Percentiles rank a stretch among this genome's conserved stretches.
phyloP scores from a whole-genome alignment of 2,329 filamentous ascomycete genomes.

The Periconia macrospinosa region DNA sequence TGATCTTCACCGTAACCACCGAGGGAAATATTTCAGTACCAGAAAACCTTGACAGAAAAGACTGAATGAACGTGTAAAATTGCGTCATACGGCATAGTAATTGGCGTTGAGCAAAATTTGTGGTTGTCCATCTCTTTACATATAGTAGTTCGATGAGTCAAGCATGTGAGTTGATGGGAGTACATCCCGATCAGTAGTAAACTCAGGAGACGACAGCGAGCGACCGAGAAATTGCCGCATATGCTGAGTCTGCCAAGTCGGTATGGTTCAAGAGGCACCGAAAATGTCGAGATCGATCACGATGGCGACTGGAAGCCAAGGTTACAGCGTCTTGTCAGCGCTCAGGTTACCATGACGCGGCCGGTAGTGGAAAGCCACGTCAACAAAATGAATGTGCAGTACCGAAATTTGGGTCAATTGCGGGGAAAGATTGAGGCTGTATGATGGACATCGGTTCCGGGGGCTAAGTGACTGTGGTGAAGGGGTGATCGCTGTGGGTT shows the following conservation, averaged over 20 bases:
- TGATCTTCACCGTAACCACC: no score
- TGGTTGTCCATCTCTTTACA: no score
- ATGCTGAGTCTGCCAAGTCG: constrained; percentile 3
- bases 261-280: constrained; percentile 8
- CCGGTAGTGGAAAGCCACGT: constrained; percentile 19
- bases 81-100: no score
- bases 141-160: no score
- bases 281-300: constrained; percentile 3
- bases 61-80: no score
- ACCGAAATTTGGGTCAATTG: constrained; percentile 16
- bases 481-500: constrained; percentile 14
- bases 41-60: no score
- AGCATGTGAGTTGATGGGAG: not conserved
- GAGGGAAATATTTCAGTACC: no score
- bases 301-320: not conserved
- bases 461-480: constrained; percentile 13
- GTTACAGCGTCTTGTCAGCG: not conserved
- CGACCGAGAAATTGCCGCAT: not conserved
- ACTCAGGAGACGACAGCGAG: constrained; percentile 1
- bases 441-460: constrained; percentile 12
- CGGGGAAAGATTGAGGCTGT: constrained; percentile 20
- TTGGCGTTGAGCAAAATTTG: no score
- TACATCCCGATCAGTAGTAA: not conserved
- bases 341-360: constrained; percentile 14
- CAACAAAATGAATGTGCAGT: constrained; percentile 8